phyloP scores from a whole-genome alignment of 2,329 filamentous ascomycete genomes.

The Sclerotinia spermophila region DNA sequence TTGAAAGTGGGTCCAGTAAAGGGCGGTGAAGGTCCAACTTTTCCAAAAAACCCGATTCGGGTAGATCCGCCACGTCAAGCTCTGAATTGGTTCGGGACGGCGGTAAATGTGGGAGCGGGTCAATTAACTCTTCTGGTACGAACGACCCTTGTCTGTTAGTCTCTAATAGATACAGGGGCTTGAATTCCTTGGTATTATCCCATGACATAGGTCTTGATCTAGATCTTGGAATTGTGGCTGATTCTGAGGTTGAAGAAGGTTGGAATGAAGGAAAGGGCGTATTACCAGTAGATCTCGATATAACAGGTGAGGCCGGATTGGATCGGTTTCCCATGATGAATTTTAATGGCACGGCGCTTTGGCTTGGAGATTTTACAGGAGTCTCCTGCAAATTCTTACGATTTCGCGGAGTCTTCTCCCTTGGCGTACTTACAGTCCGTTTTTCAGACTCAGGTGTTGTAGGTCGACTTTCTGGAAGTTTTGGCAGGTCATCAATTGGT shows the following conservation, averaged over 20 bases:
- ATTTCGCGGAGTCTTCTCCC: conserved; percentile 26
- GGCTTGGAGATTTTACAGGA: conserved; percentile 40
- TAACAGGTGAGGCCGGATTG: conserved; percentile 43
- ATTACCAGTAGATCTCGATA: conserved; percentile 41
- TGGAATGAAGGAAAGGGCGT: conserved; percentile 38
- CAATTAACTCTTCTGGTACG: conserved; percentile 36
- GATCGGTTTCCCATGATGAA: conserved; percentile 46
- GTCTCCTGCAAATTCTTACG: conserved; percentile 32
- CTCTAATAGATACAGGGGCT: conserved; percentile 80
- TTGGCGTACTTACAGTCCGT: conserved; percentile 19
- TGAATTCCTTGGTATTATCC: conserved; percentile 65
- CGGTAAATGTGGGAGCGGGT: conserved; percentile 47
- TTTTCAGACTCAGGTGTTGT: conserved; percentile 39
- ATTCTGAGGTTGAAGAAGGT: conserved; percentile 32
- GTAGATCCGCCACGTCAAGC: conserved; percentile 22
- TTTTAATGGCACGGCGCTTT: conserved; percentile 54
- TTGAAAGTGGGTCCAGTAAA: conserved; percentile 37
- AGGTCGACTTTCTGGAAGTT: conserved; percentile 55
- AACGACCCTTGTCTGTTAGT: conserved; percentile 33
- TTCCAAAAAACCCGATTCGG: conserved; percentile 14
- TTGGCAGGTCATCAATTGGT: conserved; percentile 44
- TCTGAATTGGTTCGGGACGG: conserved; percentile 46
- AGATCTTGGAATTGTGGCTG: conserved; percentile 39
- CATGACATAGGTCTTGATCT: conserved; percentile 55
- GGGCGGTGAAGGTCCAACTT: conserved; percentile 16